These are phyloP conservation scores for Gossypium raimondii DNA, from an alignment of 345 rosid genomes.

Conservation along the genomic window DNA sequence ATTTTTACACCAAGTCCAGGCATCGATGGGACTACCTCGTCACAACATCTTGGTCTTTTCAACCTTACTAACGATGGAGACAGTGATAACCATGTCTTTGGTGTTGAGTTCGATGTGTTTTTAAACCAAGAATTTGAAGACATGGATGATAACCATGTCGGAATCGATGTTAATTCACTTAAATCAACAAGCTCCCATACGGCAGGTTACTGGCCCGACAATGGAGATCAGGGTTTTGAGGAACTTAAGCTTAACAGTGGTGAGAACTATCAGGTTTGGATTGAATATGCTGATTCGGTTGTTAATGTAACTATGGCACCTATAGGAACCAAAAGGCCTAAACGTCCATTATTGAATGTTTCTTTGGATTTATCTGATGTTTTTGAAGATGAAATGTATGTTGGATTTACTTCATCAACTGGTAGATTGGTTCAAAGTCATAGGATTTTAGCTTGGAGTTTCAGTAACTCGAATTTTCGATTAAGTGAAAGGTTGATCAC, in stretches of 20 bases:
- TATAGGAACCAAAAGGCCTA: slow-evolving; percentile 36
- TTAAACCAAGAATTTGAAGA: slow-evolving; percentile 64
- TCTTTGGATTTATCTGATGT: slow-evolving; percentile 47
- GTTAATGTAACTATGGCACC: slow-evolving; percentile 37
- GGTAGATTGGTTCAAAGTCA: slow-evolving; percentile 55
- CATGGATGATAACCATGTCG: slow-evolving; percentile 63
- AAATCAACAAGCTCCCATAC: slow-evolving; percentile 31
- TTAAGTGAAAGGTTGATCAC: slow-evolving; percentile 53
- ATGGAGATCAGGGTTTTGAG: slow-evolving; percentile 31
- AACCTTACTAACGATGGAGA: slow-evolving; percentile 48
- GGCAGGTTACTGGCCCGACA: slow-evolving; percentile 56
- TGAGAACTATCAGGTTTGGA: slow-evolving; percentile 79
- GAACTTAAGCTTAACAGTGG: slow-evolving; percentile 59
- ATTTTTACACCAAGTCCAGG: slow-evolving; percentile 47
- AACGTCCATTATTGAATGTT: slow-evolving; percentile 41
- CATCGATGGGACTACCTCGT: slow-evolving; percentile 31
- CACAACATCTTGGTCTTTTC: slow-evolving; percentile 60
- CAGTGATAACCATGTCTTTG: slow-evolving; percentile 43
- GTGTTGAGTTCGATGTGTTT: slow-evolving; percentile 66
- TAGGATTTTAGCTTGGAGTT: slow-evolving; percentile 75
- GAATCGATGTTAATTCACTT: slow-evolving; percentile 64
- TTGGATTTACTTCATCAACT: slow-evolving; percentile 68
- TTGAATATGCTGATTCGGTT: slow-evolving; percentile 50
- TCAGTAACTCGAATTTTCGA: slow-evolving; percentile 54
- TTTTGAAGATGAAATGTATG: slow-evolving; percentile 63